These are phyloP conservation scores for Datisca glomerata DNA, from an alignment of 306 rosid species.

Conservation along the genomic window DNA sequence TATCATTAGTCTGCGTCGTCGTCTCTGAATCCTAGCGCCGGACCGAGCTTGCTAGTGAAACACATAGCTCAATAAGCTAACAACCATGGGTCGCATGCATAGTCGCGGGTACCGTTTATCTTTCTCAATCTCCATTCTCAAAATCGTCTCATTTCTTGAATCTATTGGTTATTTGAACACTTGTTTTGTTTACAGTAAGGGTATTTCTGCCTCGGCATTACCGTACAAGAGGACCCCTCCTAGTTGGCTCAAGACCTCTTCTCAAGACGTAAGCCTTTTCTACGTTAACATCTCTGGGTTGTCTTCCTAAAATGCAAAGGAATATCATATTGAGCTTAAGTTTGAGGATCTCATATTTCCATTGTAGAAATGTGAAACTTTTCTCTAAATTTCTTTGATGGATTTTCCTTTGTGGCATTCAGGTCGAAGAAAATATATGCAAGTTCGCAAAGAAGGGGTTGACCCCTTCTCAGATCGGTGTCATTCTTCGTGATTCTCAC, in stretches of 20 bases:
- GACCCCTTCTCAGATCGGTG: too few relatives aligned
- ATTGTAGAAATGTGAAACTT: too few relatives aligned
- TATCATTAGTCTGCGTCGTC: too few relatives aligned
- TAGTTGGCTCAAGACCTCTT: too few relatives aligned
- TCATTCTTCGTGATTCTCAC: conserved; percentile 73
- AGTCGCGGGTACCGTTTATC: conserved; percentile 89
- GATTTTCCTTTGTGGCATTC: neutral
- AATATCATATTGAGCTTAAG: too few relatives aligned
- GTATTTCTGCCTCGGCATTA: conserved; percentile 77
- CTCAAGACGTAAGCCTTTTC: conserved; percentile 42
- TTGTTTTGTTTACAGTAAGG: conserved; percentile 37
- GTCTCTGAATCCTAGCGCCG: too few relatives aligned
- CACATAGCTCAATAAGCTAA: too few relatives aligned
- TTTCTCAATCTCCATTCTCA: too few relatives aligned
- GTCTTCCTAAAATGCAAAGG: neutral
- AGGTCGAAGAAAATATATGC: conserved; percentile 75
- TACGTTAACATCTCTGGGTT: neutral
- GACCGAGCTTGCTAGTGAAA: too few relatives aligned
- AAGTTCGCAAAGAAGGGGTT: conserved; percentile 85
- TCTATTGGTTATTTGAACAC: neutral
- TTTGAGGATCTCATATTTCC: too few relatives aligned
- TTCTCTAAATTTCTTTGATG: neutral
- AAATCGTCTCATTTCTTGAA: neutral
- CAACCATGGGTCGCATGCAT: conserved; percentile 81
- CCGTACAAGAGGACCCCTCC: too few relatives aligned